A percentile compares a stretch with the other conserved stretches of the same genome.
Conservation (phyloP, 2,329 filamentous ascomycete genomes). For the Claviceps sorghi region DNA sequence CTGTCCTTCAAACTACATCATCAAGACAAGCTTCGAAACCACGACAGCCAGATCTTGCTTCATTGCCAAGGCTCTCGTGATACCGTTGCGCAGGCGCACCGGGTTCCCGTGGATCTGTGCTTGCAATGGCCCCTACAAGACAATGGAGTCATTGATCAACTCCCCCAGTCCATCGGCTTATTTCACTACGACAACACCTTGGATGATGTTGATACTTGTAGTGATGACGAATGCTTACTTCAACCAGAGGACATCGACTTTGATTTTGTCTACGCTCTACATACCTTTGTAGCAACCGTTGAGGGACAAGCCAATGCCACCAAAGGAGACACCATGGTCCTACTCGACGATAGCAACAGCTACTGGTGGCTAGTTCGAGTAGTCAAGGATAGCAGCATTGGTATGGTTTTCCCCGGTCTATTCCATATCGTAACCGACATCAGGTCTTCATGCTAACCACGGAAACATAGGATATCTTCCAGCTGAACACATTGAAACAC, state of each 20-base stretch:
- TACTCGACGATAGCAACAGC: constrained; percentile 96
- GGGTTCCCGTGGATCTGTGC: neutral
- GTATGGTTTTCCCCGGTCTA: constrained; percentile 21
- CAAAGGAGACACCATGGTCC: constrained; percentile 96
- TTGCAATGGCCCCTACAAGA: neutral
- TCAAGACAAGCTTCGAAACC: neutral
- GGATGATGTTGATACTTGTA: constrained; percentile 47
- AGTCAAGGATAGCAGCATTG: constrained; percentile 94
- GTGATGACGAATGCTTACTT: constrained; percentile 75
- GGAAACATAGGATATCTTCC: constrained; percentile 64
- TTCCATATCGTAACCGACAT: neutral
- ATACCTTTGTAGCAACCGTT: constrained; percentile 94
- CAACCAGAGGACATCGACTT: constrained; percentile 97
- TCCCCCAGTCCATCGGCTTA: constrained; percentile 13
- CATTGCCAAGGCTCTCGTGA: neutral
- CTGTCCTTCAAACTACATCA: neutral
- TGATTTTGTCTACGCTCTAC: constrained; percentile 95
- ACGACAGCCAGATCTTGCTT: neutral
- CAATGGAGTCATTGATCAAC: neutral
- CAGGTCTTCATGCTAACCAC: neutral
- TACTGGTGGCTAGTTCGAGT: constrained; percentile 99
- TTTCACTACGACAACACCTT: constrained; percentile 36
- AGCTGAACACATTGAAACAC: constrained; percentile 96
- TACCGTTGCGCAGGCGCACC: neutral
- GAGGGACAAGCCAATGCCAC: constrained; percentile 97